Evolutionary conservation across 805 yeast species (phyloP).

Genomic region (Cephaloascus albidus): DNA sequence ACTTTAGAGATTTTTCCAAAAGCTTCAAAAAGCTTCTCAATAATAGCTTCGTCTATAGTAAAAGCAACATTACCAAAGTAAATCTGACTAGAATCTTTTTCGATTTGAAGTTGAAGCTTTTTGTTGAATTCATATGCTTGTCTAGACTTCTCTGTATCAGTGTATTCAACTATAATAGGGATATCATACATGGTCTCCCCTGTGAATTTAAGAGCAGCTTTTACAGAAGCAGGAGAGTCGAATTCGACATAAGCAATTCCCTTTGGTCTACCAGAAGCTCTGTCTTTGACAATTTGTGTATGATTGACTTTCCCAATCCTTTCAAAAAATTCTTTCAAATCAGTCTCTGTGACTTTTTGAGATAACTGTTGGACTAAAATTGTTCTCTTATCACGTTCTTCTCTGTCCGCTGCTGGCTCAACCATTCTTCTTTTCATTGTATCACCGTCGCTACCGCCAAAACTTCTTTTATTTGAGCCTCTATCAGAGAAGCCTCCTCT

Average conservation of each 20-base stretch:
- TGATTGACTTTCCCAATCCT: slow-evolving; percentile 18
- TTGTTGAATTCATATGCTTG: slow-evolving; percentile 6
- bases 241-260: slow-evolving; percentile 25
- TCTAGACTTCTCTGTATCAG: slow-evolving; percentile 19
- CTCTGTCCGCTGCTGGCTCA: not conserved
- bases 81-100: slow-evolving; percentile 5
- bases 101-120: not conserved
- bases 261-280: slow-evolving; percentile 15
- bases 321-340: slow-evolving; percentile 17
- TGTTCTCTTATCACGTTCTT: slow-evolving; percentile 17
- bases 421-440: not conserved
- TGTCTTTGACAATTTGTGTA: slow-evolving; percentile 20
- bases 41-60: slow-evolving; percentile 24
- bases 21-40: slow-evolving; percentile 25
- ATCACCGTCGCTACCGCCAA: not conserved
- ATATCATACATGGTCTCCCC: slow-evolving; percentile 19
- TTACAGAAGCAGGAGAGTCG: slow-evolving; percentile 12
- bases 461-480: not conserved
- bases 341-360: slow-evolving; percentile 14
- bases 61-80: slow-evolving; percentile 19
- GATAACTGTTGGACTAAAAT: slow-evolving; percentile 23
- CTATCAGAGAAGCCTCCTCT: no score
- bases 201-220: slow-evolving; percentile 15
- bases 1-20: slow-evolving; percentile 32
- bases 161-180: slow-evolving; percentile 18